Evolutionary conservation across 2,329 filamentous ascomycete genomes (phyloP).

Genomic region (Microdochium nivale): DNA sequence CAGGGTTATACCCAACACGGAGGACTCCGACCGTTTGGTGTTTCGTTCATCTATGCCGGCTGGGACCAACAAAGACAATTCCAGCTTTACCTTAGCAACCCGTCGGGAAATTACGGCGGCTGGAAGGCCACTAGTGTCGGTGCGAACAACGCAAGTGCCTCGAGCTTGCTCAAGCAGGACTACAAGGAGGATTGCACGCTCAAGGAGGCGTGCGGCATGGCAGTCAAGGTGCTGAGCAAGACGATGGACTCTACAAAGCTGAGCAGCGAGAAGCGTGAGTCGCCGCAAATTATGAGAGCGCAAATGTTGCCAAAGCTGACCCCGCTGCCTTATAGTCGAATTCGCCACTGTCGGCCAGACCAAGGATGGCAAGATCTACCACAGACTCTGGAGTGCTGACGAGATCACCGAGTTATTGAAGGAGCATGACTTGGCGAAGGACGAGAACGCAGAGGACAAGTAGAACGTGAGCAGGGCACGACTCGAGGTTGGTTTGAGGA

Average conservation of each 20-base stretch:
- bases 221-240: slow-evolving; percentile 98
- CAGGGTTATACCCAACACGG: slow-evolving; percentile 99
- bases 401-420: slow-evolving; percentile 91
- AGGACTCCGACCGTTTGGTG: slow-evolving; percentile 94
- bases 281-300: background rate
- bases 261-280: slow-evolving; percentile 96
- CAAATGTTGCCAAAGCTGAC: slow-evolving; percentile 1
- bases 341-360: slow-evolving; percentile 97
- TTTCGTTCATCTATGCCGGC: slow-evolving; percentile 98
- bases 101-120: slow-evolving; percentile 95
- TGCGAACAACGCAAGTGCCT: slow-evolving; percentile 95
- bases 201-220: slow-evolving; percentile 93
- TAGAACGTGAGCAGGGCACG: slow-evolving; percentile 18
- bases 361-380: slow-evolving; percentile 92
- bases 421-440: slow-evolving; percentile 91
- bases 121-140: slow-evolving; percentile 99
- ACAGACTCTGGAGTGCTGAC: slow-evolving; percentile 92
- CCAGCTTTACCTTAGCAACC: slow-evolving; percentile 98
- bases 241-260: slow-evolving; percentile 99
- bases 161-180: slow-evolving; percentile 96
- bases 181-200: slow-evolving; percentile 98
- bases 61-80: slow-evolving; percentile 95
- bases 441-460: slow-evolving; percentile 62
- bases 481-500: background rate
- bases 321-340: slow-evolving; percentile 57